These are phyloP conservation scores for Malassezia yamatoensis DNA, from an alignment of 1,284 basidiomycete genomes.

Conservation along the genomic window DNA sequence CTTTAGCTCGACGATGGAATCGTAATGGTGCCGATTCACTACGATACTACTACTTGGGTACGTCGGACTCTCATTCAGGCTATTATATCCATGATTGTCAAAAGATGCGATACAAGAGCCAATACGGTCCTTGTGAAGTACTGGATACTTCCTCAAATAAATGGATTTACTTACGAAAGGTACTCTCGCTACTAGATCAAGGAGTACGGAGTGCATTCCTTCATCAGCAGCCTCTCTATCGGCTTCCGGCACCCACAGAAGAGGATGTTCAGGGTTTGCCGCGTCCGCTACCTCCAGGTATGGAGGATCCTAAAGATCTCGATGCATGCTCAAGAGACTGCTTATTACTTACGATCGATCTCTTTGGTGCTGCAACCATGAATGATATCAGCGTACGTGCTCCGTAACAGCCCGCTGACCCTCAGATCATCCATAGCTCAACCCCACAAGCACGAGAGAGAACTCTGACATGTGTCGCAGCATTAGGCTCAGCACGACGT, in stretches of 20 bases:
- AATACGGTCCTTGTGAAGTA: slow-evolving; percentile 76
- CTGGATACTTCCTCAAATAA: slow-evolving; percentile 63
- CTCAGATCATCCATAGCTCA: too few species aligned
- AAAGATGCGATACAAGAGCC: slow-evolving; percentile 95
- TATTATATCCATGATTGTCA: slow-evolving; percentile 53
- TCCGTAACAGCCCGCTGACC: too few species aligned
- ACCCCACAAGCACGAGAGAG: too few species aligned
- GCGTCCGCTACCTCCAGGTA: slow-evolving; percentile 3
- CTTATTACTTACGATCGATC: not conserved
- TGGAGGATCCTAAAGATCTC: slow-evolving; percentile 51
- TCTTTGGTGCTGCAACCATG: too few species aligned
- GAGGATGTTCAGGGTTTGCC: not conserved
- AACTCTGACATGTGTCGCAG: too few species aligned
- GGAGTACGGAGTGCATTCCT: not conserved
- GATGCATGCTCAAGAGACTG: slow-evolving; percentile 51
- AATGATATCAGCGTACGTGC: too few species aligned
- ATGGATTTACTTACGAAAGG: slow-evolving; percentile 9
- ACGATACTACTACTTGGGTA: slow-evolving; percentile 24
- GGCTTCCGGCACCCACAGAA: not conserved
- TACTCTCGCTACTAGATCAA: not conserved
- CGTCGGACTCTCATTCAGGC: slow-evolving; percentile 8
- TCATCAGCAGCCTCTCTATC: not conserved
- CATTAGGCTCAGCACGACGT: too few species aligned
- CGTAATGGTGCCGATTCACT: slow-evolving; percentile 16
- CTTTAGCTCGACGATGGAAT: slow-evolving; percentile 24